Evolutionary conservation across 1,284 basidiomycete species (phyloP).

Genomic region (Tilletia walkeri): DNA sequence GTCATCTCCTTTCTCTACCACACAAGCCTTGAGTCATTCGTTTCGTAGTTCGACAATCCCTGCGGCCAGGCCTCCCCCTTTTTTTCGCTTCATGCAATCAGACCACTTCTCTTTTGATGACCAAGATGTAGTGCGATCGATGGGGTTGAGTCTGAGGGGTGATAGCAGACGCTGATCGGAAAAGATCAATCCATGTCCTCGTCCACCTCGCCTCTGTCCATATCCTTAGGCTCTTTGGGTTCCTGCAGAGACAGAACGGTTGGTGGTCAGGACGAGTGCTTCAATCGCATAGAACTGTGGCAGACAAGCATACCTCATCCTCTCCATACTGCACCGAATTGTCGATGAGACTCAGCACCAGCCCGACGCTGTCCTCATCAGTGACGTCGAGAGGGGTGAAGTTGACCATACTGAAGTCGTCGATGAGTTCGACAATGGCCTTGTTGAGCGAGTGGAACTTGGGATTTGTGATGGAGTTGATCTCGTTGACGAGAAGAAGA

Average conservation of each 20-base stretch:
- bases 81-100: conserved; percentile 6
- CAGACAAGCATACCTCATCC: conserved; percentile 34
- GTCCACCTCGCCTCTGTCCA: conserved; percentile 43
- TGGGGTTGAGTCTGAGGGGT: neutral
- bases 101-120: neutral
- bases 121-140: neutral
- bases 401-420: conserved; percentile 95
- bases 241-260: conserved; percentile 24
- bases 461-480: conserved; percentile 70
- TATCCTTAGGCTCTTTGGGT: conserved; percentile 54
- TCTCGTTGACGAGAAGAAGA: conserved; percentile 71
- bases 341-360: conserved; percentile 90
- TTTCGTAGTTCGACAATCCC: no score
- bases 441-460: conserved; percentile 90
- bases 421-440: conserved; percentile 92
- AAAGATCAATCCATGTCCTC: conserved; percentile 1
- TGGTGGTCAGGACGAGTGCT: no score
- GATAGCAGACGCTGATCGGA: no score
- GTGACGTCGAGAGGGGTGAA: conserved; percentile 93
- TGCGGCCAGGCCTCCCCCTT: no score
- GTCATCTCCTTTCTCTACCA: neutral
- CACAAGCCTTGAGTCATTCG: no score
- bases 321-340: conserved; percentile 80
- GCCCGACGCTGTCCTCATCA: conserved; percentile 82
- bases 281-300: no score